Percentiles rank a stretch among this genome's conserved stretches.
Conservation (phyloP, 1,284 basidiomycete species). For the Leccinum fallax region DNA sequence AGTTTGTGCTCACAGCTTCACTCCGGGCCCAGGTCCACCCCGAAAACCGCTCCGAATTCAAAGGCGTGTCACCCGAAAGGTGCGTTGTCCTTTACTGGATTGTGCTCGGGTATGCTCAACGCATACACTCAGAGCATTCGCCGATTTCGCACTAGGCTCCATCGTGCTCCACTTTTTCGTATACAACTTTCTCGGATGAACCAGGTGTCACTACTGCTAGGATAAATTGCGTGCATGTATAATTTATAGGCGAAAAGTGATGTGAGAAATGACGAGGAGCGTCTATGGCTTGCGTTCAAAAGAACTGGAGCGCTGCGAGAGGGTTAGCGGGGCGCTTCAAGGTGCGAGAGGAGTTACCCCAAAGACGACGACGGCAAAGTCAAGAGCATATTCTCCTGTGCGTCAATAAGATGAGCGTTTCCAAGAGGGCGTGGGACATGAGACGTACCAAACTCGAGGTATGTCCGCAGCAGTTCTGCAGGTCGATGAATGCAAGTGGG, state of each 20-base stretch:
- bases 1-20: conserved; percentile 95
- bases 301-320: conserved; percentile 63
- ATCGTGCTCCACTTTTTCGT: conserved; percentile 98
- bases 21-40: conserved; percentile 93
- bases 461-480: conserved; percentile 68
- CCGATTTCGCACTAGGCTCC: conserved; percentile 93
- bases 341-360: conserved; percentile 54
- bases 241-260: neutral
- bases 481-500: conserved; percentile 7
- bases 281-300: conserved; percentile 57
- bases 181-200: conserved; percentile 90
- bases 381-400: conserved; percentile 74
- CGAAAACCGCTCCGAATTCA: conserved; percentile 78
- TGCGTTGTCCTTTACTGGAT: conserved; percentile 36
- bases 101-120: conserved; percentile 1
- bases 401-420: conserved; percentile 1
- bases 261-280: neutral
- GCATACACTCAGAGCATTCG: conserved; percentile 77
- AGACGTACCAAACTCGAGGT: conserved; percentile 73
- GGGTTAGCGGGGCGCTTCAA: conserved; percentile 6
- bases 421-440: neutral
- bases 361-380: conserved; percentile 79
- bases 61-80: conserved; percentile 94
- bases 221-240: neutral
- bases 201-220: neutral